Evolutionary conservation across 768 basidiomycete species (phyloP), one percentile per base, ranked within the genome.

Genomic region (Tricholoma bakamatsutake): DNA sequence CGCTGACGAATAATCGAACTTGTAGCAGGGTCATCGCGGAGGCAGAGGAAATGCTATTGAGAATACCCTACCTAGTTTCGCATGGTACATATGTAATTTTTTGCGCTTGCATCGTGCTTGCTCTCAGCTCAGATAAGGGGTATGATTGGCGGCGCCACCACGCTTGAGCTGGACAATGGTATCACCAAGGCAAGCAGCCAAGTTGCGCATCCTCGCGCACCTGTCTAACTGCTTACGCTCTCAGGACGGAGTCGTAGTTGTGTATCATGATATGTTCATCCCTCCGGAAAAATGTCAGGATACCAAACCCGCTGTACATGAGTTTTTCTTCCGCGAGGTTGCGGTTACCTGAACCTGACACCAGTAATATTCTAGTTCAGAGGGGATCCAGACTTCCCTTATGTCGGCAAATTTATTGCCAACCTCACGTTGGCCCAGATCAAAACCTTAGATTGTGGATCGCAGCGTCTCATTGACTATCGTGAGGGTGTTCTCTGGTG

Each of bases 241-340:
- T 34, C 37, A 89, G 87, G 90, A 93, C 65, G 88, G 86, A 11
- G 77, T 79, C 48, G 83, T 87, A 13, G 75, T 93, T 40, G 87
- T 92, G 12, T 91, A 87, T 86, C 90, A 93, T 62, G 90, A 93
- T 68, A 82, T 84, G 67, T 71, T 72, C 42, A 86, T 93, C 57
- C 66, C 69, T 2, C 60, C 80, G 3, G 74, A 73, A 33, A 93
- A 91, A 66, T 91, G 90, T 67, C 61, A 64, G 21, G 90, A 92
- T 66, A 90, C 88, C 1, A 61, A 57, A 13, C 85, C 89, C 46
- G 82, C 67, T 35, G 87, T 89, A 63, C 62, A 75, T 70, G 6
- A 6, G 49, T 42, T 18, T 12, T 28, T 33, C 21, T 3, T 24
- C 3, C 21, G 21, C 13, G 15, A 17, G 50, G 3, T 35, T 21